Conservation (phyloP, 768 basidiomycete species). For the Phylloporus sp. region DNA sequence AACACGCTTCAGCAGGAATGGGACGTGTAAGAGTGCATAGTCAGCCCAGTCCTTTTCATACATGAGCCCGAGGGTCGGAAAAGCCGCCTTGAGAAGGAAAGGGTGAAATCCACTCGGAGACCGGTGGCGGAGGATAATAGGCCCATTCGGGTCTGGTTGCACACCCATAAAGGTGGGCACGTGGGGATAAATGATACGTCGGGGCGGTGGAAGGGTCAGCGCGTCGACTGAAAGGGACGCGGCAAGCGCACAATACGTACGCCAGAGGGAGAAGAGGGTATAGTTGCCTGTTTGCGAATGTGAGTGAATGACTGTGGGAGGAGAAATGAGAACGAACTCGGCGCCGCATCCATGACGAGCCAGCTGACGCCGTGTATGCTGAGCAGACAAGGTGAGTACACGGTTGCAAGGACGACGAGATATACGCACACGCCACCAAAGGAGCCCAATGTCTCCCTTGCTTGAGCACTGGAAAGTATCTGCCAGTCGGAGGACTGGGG, state of each 20-base stretch:
- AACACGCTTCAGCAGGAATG: slow-evolving; percentile 71
- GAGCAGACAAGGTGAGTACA: not conserved
- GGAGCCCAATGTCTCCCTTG: slow-evolving; percentile 43
- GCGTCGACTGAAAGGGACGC: slow-evolving; percentile 40
- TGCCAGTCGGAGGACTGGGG: slow-evolving; percentile 55
- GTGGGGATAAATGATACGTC: slow-evolving; percentile 73
- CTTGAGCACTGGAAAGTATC: slow-evolving; percentile 50
- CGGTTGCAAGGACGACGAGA: not conserved
- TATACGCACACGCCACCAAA: slow-evolving; percentile 51
- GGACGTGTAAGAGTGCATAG: slow-evolving; percentile 59
- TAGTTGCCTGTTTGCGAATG: slow-evolving; percentile 46
- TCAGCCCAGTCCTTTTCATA: slow-evolving; percentile 78
- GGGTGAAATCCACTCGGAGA: slow-evolving; percentile 68
- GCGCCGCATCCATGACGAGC: slow-evolving; percentile 51
- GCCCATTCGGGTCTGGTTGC: slow-evolving; percentile 28
- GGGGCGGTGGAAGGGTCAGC: slow-evolving; percentile 58
- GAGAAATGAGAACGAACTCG: slow-evolving; percentile 39
- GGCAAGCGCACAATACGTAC: slow-evolving; percentile 67
- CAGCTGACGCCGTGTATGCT: slow-evolving; percentile 70
- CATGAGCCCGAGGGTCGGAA: slow-evolving; percentile 64
- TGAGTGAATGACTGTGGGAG: not conserved
- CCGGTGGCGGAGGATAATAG: slow-evolving; percentile 37
- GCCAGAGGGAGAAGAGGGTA: slow-evolving; percentile 74
- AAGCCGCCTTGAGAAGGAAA: slow-evolving; percentile 66
- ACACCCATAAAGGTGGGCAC: slow-evolving; percentile 55